Conservation (phyloP, 2,329 filamentous ascomycete species). For the Cadophora sp. region DNA sequence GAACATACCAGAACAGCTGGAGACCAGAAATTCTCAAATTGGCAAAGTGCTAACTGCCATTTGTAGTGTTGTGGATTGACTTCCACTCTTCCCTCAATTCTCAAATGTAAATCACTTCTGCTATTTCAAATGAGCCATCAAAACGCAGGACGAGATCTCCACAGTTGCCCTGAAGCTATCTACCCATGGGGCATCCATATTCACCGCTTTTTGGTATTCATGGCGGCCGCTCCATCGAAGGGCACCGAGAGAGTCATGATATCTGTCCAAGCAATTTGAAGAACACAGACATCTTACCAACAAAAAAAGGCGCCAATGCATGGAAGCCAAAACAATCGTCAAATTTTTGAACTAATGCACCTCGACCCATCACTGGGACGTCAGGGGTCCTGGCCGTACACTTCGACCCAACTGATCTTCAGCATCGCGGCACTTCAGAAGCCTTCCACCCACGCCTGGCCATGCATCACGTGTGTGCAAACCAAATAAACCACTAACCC, state of each 20-base stretch:
- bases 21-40: too few species aligned
- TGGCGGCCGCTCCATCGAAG: not conserved
- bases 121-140: too few species aligned
- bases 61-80: too few species aligned
- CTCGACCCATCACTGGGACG: not conserved
- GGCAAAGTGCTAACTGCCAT: too few species aligned
- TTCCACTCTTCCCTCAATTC: too few species aligned
- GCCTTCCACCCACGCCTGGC: not conserved
- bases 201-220: not conserved
- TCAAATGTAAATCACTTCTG: too few species aligned
- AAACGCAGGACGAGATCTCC: too few species aligned
- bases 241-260: not conserved
- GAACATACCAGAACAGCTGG: too few species aligned
- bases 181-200: not conserved
- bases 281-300: not conserved
- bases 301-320: not conserved
- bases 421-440: slow-evolving; percentile 2
- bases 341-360: not conserved
- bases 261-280: not conserved
- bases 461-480: slow-evolving; percentile 16
- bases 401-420: not conserved
- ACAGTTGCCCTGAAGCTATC: not conserved
- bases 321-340: not conserved
- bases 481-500: slow-evolving; percentile 21
- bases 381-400: not conserved